Evolutionary conservation across 352 stramenopile species (phyloP).

Genomic region (Phytophthora pinifolia): DNA sequence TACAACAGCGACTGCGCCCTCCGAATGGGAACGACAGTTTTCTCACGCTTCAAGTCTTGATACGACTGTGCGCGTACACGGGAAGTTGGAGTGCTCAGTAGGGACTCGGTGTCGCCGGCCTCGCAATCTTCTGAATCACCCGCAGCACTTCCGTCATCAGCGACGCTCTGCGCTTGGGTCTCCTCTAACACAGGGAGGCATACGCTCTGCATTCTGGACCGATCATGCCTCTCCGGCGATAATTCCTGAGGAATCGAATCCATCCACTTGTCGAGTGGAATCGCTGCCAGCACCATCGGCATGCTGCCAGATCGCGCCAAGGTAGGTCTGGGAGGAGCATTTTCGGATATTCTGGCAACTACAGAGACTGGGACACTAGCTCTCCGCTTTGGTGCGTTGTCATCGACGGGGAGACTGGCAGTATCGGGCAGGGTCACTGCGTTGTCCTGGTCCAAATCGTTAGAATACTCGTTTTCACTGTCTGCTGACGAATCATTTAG

Average conservation of each 20-base stretch:
- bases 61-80: constrained; percentile 30
- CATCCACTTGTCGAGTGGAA: constrained; percentile 12
- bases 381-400: constrained; percentile 22
- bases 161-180: neutral
- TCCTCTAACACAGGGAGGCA: constrained; percentile 20
- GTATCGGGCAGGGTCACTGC: neutral
- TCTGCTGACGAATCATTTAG: neutral
- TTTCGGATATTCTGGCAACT: constrained; percentile 1
- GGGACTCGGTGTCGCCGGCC: neutral
- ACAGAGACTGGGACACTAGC: constrained; percentile 22
- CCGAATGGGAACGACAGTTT: constrained; percentile 16
- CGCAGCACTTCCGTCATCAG: constrained; percentile 22
- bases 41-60: constrained; percentile 11
- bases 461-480: constrained; percentile 11
- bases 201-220: constrained; percentile 3
- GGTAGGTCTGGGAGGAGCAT: neutral
- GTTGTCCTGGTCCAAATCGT: constrained; percentile 11
- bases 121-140: constrained; percentile 10
- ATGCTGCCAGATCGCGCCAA: constrained; percentile 29
- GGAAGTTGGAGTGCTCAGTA: neutral
- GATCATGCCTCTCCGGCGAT: constrained; percentile 16
- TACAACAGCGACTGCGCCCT: constrained; percentile 34
- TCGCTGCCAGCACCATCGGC: constrained; percentile 15
- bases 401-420: neutral
- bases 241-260: constrained; percentile 19